Conservation (phyloP, 768 basidiomycete species). For the Epithele typhae region DNA sequence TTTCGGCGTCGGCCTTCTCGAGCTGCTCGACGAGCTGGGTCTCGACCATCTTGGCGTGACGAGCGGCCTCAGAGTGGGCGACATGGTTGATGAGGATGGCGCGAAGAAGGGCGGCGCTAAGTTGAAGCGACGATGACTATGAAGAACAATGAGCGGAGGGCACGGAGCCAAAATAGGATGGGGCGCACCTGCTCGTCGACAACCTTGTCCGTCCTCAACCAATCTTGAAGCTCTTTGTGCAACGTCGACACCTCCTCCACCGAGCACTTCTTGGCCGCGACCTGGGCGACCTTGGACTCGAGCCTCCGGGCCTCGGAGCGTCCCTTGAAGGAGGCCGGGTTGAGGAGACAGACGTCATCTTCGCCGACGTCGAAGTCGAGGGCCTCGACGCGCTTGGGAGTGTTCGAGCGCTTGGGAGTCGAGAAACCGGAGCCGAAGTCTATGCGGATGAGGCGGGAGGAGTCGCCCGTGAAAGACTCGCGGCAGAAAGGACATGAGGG, state of each 20-base stretch:
- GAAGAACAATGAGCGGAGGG: conserved; percentile 7
- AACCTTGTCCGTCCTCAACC: conserved; percentile 56
- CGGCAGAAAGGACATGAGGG: conserved; percentile 86
- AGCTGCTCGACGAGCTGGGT: conserved; percentile 57
- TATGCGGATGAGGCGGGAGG: conserved; percentile 72
- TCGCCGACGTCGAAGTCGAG: conserved; percentile 36
- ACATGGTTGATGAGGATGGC: conserved; percentile 81
- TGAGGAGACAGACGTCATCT: conserved; percentile 24
- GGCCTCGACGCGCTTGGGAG: conserved; percentile 39
- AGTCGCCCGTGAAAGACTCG: conserved; percentile 62
- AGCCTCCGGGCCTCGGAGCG: conserved; percentile 57
- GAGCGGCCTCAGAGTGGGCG: conserved; percentile 74
- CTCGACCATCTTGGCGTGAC: conserved; percentile 61
- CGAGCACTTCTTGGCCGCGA: conserved; percentile 82
- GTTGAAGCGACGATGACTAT: conserved; percentile 62
- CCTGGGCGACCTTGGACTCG: conserved; percentile 73
- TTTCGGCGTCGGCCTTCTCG: conserved; percentile 56
- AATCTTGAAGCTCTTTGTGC: conserved; percentile 75
- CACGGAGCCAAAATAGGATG: background rate
- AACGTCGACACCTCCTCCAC: conserved; percentile 79
- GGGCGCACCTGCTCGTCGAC: conserved; percentile 58
- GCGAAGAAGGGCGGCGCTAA: conserved; percentile 75
- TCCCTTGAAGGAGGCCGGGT: conserved; percentile 24
- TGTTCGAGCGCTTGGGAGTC: conserved; percentile 55
- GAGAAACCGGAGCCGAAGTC: conserved; percentile 69